These are phyloP conservation scores for Penicillium subrubescens DNA, from an alignment of 495 filamentous ascomycete genomes.

Conservation along the genomic window DNA sequence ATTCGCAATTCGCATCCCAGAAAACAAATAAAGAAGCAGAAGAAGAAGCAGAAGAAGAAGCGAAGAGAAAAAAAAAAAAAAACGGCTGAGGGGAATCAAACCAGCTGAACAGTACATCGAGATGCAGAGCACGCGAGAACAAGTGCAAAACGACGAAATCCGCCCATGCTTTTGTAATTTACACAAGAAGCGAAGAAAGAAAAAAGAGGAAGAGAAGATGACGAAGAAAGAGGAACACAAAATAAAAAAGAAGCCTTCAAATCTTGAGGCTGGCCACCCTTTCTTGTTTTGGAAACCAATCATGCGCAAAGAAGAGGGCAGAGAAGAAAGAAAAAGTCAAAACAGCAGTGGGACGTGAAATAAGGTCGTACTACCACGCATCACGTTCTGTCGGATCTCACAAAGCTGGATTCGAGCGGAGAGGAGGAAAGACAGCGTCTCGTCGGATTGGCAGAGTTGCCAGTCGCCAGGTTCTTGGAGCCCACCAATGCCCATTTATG, in stretches of 20 bases:
- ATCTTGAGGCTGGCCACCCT: slow-evolving; percentile 16
- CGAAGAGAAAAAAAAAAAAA: background rate
- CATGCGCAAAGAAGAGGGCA: slow-evolving; percentile 17
- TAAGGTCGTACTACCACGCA: slow-evolving; percentile 1
- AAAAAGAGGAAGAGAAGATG: slow-evolving; percentile 5
- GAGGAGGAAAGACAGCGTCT: background rate
- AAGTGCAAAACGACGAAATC: slow-evolving; percentile 33
- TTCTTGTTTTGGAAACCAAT: slow-evolving; percentile 21
- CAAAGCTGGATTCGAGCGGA: background rate
- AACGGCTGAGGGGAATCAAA: slow-evolving; percentile 20
- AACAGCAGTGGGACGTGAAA: background rate
- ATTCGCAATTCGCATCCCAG: slow-evolving; percentile 13
- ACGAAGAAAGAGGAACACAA: slow-evolving; percentile 3
- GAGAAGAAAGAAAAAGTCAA: slow-evolving; percentile 9
- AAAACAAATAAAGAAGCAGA: background rate
- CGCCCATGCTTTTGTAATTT: slow-evolving; percentile 51
- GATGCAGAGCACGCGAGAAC: slow-evolving; percentile 26
- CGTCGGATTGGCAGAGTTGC: background rate
- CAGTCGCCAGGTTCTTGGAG: background rate
- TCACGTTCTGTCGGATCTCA: slow-evolving; percentile 5
- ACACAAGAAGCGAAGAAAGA: slow-evolving; percentile 28
- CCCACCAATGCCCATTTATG: background rate
- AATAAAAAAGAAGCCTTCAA: slow-evolving; percentile 10
- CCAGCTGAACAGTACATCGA: slow-evolving; percentile 24
- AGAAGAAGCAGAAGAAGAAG: background rate